Conservation (phyloP, 768 basidiomycete species). For the Kwoniella sp. region DNA sequence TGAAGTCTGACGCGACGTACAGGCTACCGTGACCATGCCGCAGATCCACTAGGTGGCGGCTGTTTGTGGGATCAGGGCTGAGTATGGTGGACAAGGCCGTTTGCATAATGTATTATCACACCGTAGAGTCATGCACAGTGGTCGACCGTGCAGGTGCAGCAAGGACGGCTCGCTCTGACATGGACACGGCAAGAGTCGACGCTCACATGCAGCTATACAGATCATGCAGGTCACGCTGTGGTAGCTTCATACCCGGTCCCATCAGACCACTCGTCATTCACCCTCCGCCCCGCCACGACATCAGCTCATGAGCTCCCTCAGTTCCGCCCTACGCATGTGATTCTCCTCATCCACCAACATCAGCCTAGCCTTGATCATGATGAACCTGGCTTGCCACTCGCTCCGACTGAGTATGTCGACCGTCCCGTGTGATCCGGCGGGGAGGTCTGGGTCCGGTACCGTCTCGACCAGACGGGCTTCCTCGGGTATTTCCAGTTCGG, state of each 20-base stretch:
- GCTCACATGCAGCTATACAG: no score
- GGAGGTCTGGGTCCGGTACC: constrained; percentile 16
- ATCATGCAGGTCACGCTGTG: no score
- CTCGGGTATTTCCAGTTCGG: background rate
- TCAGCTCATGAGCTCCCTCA: constrained; percentile 52
- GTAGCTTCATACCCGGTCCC: no score
- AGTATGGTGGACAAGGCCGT: no score
- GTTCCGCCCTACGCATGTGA: constrained; percentile 62
- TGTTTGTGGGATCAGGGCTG: no score
- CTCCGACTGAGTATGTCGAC: constrained; percentile 19
- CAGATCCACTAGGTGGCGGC: constrained; percentile 39
- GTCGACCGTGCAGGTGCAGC: no score
- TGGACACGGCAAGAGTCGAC: no score
- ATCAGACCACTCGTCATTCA: no score
- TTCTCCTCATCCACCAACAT: constrained; percentile 66
- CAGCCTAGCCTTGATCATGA: constrained; percentile 72
- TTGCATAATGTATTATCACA: no score
- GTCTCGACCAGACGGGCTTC: constrained; percentile 5
- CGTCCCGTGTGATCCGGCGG: constrained; percentile 1
- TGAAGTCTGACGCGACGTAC: background rate
- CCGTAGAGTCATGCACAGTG: no score
- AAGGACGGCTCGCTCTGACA: no score
- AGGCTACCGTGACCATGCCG: constrained; percentile 41
- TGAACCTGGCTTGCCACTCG: constrained; percentile 58
- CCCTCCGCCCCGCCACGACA: background rate